Conservation (phyloP, 495 filamentous ascomycete species). For the Rostrohypoxylon terebratum region DNA sequence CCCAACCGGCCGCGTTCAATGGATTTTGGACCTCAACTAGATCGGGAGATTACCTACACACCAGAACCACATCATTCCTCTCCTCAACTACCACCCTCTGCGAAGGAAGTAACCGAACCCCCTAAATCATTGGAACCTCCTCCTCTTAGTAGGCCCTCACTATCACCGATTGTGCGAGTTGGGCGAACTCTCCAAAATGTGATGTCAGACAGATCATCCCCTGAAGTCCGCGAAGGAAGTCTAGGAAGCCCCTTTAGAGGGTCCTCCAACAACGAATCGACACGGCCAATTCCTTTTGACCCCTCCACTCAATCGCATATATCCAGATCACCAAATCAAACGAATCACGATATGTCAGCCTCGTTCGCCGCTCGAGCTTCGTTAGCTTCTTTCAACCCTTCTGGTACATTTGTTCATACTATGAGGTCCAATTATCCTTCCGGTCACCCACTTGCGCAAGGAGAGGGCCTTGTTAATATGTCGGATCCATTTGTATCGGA, state of each 20-base stretch:
- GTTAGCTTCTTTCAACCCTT: conserved; percentile 23
- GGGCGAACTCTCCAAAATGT: conserved; percentile 64
- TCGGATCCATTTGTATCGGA: conserved; percentile 53
- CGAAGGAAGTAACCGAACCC: conserved; percentile 41
- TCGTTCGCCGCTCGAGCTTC: conserved; percentile 26
- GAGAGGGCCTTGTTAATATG: conserved; percentile 26
- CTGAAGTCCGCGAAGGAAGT: conserved; percentile 56
- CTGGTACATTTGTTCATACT: conserved; percentile 21
- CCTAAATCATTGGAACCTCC: conserved; percentile 41
- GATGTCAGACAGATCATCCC: conserved; percentile 64
- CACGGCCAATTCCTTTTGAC: conserved; percentile 28
- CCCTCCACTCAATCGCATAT: conserved; percentile 20
- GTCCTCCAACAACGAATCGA: conserved; percentile 48
- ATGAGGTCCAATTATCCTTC: conserved; percentile 26
- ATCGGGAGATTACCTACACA: conserved; percentile 45
- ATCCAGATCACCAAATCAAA: conserved; percentile 37
- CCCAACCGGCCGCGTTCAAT: conserved; percentile 46
- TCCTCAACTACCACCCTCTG: conserved; percentile 49
- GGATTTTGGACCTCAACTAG: conserved; percentile 44
- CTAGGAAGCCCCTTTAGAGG: conserved; percentile 66
- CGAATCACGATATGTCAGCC: conserved; percentile 20
- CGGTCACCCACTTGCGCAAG: conserved; percentile 7
- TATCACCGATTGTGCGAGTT: conserved; percentile 65
- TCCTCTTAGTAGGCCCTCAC: conserved; percentile 51
- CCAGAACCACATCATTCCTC: conserved; percentile 49